Base-by-base conservation (phyloP, 2,329 filamentous ascomycete genomes). In the Aspergillus uvarum region DNA sequence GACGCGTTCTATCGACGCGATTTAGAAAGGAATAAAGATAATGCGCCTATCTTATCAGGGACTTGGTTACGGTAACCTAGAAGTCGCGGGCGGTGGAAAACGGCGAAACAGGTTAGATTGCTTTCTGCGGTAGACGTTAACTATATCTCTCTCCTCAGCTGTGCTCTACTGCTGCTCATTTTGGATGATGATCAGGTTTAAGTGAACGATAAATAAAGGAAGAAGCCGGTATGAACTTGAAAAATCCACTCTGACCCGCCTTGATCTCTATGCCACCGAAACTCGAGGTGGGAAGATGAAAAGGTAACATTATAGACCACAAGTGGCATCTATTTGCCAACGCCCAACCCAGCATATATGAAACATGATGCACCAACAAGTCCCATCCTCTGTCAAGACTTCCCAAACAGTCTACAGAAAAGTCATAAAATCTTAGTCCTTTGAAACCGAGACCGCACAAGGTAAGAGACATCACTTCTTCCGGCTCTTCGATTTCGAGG, bases 401-500 rank as follows among this genome's bases (percentile, higher is more conserved):
- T 59, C 61, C 56, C 56, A 63, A 59, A 53, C 51, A 62, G 54
- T 58, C 58, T 59, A 54, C 55, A 60, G 48, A 61, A 59, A 29
- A 56, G 57, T 59, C 58, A 54, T 60, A 60, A 64, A 54, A 60
- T 42, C 35, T 38, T 29, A 31, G 51, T 51, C 42, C 42, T 53
- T 32, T 48, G 19, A 50, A 14, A 55, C 24, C n/a, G 22, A 51
- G 54, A 56, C 21, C 44, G 35, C 49, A 48, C 50, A 52, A 49
- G 47, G 11, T 53, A 42, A 54, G 52, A 24, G 49, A 52, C n/a
- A 60, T 77, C 74, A 81, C 68, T 76, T 83, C 78, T 82, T 84
- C 60, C 76, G 79, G 51, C 77, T 73, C 67, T 80, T 82, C 31
- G 76, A 76, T 73, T 85, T 81, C 63, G 75, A 71, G 68, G 81